A percentile compares a stretch with the other conserved stretches of the same genome.
These are phyloP conservation scores for Triangularia setosa DNA, from an alignment of 2,329 filamentous ascomycete species.

Conservation along the genomic window DNA sequence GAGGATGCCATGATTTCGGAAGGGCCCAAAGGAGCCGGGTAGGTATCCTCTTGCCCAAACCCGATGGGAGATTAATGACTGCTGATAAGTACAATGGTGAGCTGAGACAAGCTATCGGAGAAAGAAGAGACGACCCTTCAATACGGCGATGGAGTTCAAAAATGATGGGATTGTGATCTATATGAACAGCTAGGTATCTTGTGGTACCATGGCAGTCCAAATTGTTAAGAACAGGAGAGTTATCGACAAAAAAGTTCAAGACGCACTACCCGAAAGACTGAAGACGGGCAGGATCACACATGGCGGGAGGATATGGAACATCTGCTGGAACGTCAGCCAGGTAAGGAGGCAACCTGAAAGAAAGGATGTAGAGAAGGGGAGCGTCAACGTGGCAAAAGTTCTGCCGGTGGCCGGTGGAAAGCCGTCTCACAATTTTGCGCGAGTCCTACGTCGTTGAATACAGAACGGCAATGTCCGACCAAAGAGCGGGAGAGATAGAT, in stretches of 20 bases:
- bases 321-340: neutral
- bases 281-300: neutral
- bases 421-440: neutral
- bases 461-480: neutral
- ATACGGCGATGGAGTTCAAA: neutral
- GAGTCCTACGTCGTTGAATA: neutral
- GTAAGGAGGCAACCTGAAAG: neutral
- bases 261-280: neutral
- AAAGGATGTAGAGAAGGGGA: neutral
- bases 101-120: neutral
- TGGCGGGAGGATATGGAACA: neutral
- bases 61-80: neutral
- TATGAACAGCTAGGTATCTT: neutral
- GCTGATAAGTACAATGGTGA: neutral
- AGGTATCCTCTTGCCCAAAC: too few species aligned
- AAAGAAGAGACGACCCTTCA: neutral
- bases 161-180: neutral
- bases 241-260: neutral
- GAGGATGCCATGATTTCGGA: neutral
- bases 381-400: neutral
- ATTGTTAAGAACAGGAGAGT: neutral
- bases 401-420: neutral
- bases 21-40: neutral
- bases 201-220: neutral
- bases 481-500: neutral